Conservation (phyloP, 2,329 filamentous ascomycete species). For the Knoxdaviesia capensis region DNA sequence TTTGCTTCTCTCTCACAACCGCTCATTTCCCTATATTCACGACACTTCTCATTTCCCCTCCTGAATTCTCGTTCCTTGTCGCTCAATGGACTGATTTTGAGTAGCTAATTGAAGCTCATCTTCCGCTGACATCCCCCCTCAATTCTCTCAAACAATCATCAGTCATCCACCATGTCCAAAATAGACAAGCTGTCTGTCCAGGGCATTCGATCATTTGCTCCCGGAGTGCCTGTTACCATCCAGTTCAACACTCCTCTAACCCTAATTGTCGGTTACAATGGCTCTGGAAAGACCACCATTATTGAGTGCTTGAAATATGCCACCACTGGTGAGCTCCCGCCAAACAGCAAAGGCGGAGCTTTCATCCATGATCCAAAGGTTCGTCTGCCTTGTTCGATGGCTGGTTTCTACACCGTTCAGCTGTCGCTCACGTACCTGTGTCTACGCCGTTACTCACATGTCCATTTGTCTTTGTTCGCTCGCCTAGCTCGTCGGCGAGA, state of each 20-base stretch:
- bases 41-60: background rate
- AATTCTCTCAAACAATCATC: background rate
- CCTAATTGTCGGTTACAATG: slow-evolving; percentile 91
- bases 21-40: background rate
- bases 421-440: too few species aligned
- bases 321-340: slow-evolving; percentile 80
- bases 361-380: slow-evolving; percentile 96
- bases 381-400: slow-evolving; percentile 4
- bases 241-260: slow-evolving; percentile 81
- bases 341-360: slow-evolving; percentile 75
- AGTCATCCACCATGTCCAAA: slow-evolving; percentile 38
- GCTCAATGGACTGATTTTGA: background rate
- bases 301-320: slow-evolving; percentile 98
- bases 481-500: slow-evolving; percentile 52
- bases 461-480: too few species aligned
- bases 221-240: slow-evolving; percentile 54
- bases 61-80: background rate
- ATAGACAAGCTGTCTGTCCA: slow-evolving; percentile 80
- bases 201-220: slow-evolving; percentile 72
- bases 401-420: background rate
- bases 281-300: slow-evolving; percentile 95
- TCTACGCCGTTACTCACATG: too few species aligned
- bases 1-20: background rate
- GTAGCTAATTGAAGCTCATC: background rate
- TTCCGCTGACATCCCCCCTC: background rate